phyloP scores from a whole-genome alignment of 768 basidiomycete genomes.

The Russula sp. region DNA sequence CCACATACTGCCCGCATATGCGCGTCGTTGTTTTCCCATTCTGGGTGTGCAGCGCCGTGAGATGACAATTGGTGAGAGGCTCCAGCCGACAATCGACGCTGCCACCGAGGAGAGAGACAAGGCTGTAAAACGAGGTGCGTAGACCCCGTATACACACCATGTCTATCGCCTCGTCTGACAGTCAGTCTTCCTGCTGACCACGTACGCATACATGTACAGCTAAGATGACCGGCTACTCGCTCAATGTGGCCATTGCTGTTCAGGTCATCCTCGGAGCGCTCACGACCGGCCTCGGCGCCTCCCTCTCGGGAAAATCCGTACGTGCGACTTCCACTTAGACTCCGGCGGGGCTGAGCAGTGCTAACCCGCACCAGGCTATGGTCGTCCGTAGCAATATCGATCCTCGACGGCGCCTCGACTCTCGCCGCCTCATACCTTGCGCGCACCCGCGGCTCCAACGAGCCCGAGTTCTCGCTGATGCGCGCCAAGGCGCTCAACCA shows the following conservation, averaged over 20 bases:
- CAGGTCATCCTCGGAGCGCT: constrained; percentile 28
- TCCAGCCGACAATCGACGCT: constrained; percentile 11
- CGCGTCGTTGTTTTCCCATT: background rate
- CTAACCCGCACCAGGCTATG: background rate
- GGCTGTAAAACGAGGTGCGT: constrained; percentile 7
- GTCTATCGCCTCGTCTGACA: background rate
- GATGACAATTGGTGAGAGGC: constrained; percentile 8
- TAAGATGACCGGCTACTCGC: constrained; percentile 18
- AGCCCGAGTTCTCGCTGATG: no score
- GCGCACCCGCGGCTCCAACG: no score
- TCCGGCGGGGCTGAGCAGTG: background rate
- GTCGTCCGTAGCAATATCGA: background rate
- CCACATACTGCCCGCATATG: background rate
- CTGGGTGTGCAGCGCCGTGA: background rate
- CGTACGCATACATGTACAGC: constrained; percentile 15
- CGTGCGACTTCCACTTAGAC: background rate
- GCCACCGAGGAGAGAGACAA: constrained; percentile 9
- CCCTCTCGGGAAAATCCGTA: constrained; percentile 22
- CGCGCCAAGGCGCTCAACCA: no score
- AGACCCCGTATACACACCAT: background rate
- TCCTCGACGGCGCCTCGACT: no score
- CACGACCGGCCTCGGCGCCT: constrained; percentile 26
- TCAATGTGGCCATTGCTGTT: constrained; percentile 28
- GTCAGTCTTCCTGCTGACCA: background rate
- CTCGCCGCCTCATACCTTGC: no score